phyloP scores from a whole-genome alignment of 1,284 basidiomycete genomes.

The Malassezia furfur region DNA sequence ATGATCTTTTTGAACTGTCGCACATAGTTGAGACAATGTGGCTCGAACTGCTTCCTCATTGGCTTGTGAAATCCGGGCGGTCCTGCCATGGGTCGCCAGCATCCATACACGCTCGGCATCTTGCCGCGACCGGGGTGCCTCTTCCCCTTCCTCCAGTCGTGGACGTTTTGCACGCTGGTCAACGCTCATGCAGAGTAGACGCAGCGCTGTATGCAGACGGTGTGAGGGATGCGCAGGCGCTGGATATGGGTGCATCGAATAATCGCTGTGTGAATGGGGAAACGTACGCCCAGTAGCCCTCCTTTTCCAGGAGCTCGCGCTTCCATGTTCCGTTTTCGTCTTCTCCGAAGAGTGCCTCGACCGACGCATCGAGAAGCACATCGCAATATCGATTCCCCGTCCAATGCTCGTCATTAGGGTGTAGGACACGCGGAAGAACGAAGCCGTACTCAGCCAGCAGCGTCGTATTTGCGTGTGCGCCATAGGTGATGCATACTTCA shows the following conservation, averaged over 20 bases:
- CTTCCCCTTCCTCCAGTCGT: background rate
- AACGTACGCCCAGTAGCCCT: slow-evolving; percentile 32
- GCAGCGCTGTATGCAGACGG: slow-evolving; percentile 30
- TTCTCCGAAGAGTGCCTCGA: slow-evolving; percentile 20
- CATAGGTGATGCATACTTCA: slow-evolving; percentile 40
- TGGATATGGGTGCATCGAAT: slow-evolving; percentile 32
- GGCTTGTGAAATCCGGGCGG: background rate
- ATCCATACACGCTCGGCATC: slow-evolving; percentile 22
- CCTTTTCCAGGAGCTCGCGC: slow-evolving; percentile 26
- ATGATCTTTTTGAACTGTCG: background rate
- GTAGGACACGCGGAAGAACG: slow-evolving; percentile 12
- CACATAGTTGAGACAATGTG: background rate
- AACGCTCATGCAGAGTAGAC: slow-evolving; percentile 25
- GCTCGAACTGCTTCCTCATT: slow-evolving; percentile 9
- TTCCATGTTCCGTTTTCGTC: slow-evolving; percentile 22
- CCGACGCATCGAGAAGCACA: slow-evolving; percentile 24
- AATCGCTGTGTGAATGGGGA: slow-evolving; percentile 19
- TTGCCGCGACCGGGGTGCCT: slow-evolving; percentile 8
- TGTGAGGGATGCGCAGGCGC: slow-evolving; percentile 39
- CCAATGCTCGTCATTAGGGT: slow-evolving; percentile 11
- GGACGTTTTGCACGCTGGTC: background rate
- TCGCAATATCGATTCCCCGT: slow-evolving; percentile 28
- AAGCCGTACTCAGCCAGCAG: slow-evolving; percentile 41
- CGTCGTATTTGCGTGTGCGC: slow-evolving; percentile 32
- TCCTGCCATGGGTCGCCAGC: slow-evolving; percentile 15